phyloP scores from a whole-genome alignment of 495 filamentous ascomycete genomes.

The Penicillium taxi region DNA sequence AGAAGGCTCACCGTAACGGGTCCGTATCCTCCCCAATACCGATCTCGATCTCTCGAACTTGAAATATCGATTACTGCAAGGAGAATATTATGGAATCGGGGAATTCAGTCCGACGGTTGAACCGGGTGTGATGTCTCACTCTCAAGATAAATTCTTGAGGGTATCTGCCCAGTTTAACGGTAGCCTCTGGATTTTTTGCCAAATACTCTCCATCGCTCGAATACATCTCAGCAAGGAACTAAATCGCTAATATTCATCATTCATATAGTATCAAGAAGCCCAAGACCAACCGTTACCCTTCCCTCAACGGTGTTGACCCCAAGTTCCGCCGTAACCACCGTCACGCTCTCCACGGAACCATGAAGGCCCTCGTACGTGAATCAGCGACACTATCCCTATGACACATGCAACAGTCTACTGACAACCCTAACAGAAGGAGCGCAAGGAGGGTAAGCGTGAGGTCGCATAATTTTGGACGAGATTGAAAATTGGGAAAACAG shows the following conservation, averaged over 20 bases:
- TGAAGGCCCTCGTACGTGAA: slow-evolving; percentile 85
- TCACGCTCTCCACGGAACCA: slow-evolving; percentile 97
- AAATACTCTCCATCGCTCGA: neutral
- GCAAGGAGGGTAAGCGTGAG: slow-evolving; percentile 93
- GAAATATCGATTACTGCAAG: neutral
- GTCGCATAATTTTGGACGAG: slow-evolving; percentile 56
- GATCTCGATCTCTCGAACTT: neutral
- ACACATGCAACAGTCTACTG: slow-evolving; percentile 21
- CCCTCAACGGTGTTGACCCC: slow-evolving; percentile 95
- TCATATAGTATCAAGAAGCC: slow-evolving; percentile 95
- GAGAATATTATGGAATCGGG: too few species aligned
- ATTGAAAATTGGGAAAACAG: slow-evolving; percentile 21
- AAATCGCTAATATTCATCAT: slow-evolving; percentile 26
- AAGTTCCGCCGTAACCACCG: slow-evolving; percentile 99
- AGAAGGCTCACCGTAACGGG: slow-evolving; percentile 98
- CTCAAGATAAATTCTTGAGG: too few species aligned
- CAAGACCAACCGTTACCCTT: slow-evolving; percentile 97
- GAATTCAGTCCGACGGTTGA: too few species aligned
- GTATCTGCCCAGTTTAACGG: neutral
- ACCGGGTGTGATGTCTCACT: too few species aligned
- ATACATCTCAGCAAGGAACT: slow-evolving; percentile 5
- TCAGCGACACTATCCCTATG: slow-evolving; percentile 3
- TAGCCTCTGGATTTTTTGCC: neutral
- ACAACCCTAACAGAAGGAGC: slow-evolving; percentile 72
- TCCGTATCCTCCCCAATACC: slow-evolving; percentile 41